phyloP scores from a whole-genome alignment of 371 early-diverging fungal species.

The Rhizomucor pusillus region DNA sequence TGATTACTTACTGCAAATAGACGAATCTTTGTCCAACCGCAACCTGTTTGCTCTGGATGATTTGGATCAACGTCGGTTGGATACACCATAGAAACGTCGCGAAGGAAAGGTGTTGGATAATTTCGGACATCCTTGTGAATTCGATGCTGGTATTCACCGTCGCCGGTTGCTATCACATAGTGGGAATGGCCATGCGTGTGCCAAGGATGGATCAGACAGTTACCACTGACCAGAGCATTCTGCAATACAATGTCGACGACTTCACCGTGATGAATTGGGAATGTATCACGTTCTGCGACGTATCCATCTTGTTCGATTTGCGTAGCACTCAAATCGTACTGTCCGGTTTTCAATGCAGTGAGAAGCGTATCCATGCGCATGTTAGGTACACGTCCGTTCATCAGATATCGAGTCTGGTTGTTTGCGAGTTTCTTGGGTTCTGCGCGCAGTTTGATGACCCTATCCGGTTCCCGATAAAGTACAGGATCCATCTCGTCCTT shows the following conservation, averaged over 20 bases:
- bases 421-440: slow-evolving; percentile 7
- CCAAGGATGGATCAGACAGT: slow-evolving; percentile 41
- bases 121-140: slow-evolving; percentile 23
- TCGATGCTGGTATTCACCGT: slow-evolving; percentile 31
- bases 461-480: slow-evolving; percentile 12
- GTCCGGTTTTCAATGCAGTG: slow-evolving; percentile 1
- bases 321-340: background rate
- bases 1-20: slow-evolving; percentile 28
- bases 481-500: slow-evolving; percentile 4
- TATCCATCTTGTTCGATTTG: slow-evolving; percentile 12
- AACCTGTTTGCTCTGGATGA: slow-evolving; percentile 14
- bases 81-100: slow-evolving; percentile 36
- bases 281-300: slow-evolving; percentile 17
- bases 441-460: slow-evolving; percentile 25
- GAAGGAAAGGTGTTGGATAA: slow-evolving; percentile 24
- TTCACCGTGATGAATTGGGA: slow-evolving; percentile 22
- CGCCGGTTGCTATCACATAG: slow-evolving; percentile 34
- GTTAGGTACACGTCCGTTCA: slow-evolving; percentile 26
- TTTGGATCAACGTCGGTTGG: slow-evolving; percentile 18
- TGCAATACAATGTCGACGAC: slow-evolving; percentile 41
- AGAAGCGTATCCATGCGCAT: background rate
- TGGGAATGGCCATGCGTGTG: slow-evolving; percentile 50
- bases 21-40: slow-evolving; percentile 42
- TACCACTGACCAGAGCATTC: slow-evolving; percentile 12
- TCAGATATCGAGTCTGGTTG: slow-evolving; percentile 26